Base-by-base conservation (phyloP, 2,329 filamentous ascomycete species). In the Phialophora tarda region DNA sequence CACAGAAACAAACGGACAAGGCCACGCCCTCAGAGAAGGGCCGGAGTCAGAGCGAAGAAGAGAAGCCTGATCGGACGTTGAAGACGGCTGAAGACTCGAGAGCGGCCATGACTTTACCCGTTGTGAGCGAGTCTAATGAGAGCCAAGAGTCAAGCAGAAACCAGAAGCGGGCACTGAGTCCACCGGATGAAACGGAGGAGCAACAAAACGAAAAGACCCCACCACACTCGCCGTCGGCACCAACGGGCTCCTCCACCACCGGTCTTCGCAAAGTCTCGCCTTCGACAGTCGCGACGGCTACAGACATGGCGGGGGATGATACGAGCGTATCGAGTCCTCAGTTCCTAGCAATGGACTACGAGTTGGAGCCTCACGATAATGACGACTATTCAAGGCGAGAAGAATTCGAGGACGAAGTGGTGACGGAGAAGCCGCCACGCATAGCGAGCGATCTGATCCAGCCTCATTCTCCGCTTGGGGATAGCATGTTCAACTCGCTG, bases 101-200 rank as follows among this genome's bases (percentile, higher is more conserved):
- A 12, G 75, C 75, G 28, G 82, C 84, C 12, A 83, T 83, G 34
- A 88, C 84, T 1, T 80, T 98, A 1, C 94, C 94, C 0, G 89
- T 97, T 10, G 93, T 98, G 6, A 91, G 97, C 72, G 94, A 98
- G 78, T 90, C 88, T n/a, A 91, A 88, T 4, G 94, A 97, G 77
- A 84, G 84, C 62, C 87, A 86, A 73, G 83, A 82, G 24, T 79
- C 81, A 65, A 61, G 57, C 11, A 30, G 38, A 30, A 86, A 84
- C 74, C 73, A 69, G 69, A 75, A 58, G 71, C 63, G 65, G 24
- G 26, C 47, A 8, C 44, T 66, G 61, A 69, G 58, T 24, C 54
- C 47, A 34, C 54, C 60, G n/a, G 55, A 67, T n/a, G 61, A 63
- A 50, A 12, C 51, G 10, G 48, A 57, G 23, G 60, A 65, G 23